Conservation (phyloP, 257 asterid genomes). For the Gynochthodes officinalis region DNA sequence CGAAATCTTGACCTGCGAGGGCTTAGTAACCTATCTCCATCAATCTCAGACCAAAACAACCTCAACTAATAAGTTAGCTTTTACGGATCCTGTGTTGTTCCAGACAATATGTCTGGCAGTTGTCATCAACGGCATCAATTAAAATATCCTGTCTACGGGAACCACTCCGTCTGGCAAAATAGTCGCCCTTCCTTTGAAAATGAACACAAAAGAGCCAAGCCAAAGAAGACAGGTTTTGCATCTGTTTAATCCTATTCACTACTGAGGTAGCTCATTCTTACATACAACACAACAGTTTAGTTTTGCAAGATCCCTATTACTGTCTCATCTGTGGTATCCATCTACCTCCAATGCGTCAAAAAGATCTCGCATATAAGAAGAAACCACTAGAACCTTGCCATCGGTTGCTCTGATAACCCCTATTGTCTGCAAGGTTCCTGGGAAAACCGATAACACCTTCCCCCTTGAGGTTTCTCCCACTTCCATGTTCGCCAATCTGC, state of each 20-base stretch:
- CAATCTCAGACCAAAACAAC: no score
- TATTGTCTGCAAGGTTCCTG: slow-evolving; percentile 45
- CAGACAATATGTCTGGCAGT: background rate
- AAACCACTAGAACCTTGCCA: slow-evolving; percentile 57
- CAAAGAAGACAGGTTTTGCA: background rate
- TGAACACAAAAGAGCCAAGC: background rate
- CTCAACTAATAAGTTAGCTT: no score
- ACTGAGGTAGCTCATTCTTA: background rate
- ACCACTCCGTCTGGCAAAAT: no score
- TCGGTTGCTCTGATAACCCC: background rate
- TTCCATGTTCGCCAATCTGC: slow-evolving; percentile 13
- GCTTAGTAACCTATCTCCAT: no score
- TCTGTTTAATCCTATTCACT: background rate
- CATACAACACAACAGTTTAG: background rate
- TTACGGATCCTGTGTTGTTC: background rate
- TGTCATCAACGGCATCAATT: no score
- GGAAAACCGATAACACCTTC: slow-evolving; percentile 16
- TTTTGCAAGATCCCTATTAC: background rate
- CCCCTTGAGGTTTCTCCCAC: slow-evolving; percentile 45
- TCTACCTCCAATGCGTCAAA: background rate
- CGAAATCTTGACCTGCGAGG: no score
- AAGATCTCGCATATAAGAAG: slow-evolving; percentile 25
- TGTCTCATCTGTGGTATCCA: slow-evolving; percentile 1
- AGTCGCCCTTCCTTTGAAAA: background rate
- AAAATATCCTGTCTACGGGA: no score